Evolutionary conservation across 305 asterid genomes (phyloP).

Genomic region (Fraxinus sp.): DNA sequence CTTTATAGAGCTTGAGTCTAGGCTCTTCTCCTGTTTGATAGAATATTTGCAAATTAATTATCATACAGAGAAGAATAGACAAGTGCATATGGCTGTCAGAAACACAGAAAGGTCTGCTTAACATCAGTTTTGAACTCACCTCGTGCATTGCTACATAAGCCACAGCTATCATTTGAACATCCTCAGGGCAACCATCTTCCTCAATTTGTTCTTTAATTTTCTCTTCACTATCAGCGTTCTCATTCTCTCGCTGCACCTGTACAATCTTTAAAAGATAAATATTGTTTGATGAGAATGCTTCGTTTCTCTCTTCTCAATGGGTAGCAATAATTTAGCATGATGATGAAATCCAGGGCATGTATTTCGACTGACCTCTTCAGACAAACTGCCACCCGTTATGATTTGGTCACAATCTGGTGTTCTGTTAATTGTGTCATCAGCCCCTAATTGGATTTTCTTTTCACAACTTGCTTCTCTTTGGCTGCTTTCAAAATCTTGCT

Average conservation of each 20-base stretch:
- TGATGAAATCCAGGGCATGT: background rate
- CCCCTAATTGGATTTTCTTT: background rate
- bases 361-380: background rate
- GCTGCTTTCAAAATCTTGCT: constrained; percentile 15
- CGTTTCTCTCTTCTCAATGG: background rate
- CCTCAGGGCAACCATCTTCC: constrained; percentile 29
- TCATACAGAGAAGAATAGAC: constrained; percentile 20
- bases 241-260: constrained; percentile 29
- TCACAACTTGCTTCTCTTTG: background rate
- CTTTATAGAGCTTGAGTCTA: background rate
- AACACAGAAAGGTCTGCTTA: background rate
- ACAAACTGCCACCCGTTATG: background rate
- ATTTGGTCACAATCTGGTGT: background rate
- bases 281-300: constrained; percentile 5
- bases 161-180: constrained; percentile 17
- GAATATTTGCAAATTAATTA: background rate
- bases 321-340: background rate
- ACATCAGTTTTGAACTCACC: constrained; percentile 4
- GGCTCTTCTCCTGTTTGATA: background rate
- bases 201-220: constrained; percentile 13
- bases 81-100: background rate
- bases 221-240: constrained; percentile 11
- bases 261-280: constrained; percentile 25
- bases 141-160: background rate
- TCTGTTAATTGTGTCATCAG: background rate